Conservation (phyloP, 805 yeast genomes). For the Hanseniaspora guilliermondii region DNA sequence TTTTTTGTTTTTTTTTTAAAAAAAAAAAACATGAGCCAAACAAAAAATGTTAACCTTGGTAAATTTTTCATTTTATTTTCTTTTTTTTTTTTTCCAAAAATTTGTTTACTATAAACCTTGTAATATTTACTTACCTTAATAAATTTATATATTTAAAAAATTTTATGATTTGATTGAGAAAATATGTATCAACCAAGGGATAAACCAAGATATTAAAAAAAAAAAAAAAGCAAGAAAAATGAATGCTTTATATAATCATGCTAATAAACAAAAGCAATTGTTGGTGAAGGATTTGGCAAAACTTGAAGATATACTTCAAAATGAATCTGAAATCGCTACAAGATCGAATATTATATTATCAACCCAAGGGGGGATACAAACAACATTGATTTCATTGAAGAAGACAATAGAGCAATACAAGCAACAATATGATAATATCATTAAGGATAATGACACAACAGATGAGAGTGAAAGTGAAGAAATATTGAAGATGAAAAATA, state of each 20-base stretch:
- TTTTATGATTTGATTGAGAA: neutral
- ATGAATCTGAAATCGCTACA: slow-evolving; percentile 33
- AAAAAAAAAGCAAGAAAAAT: slow-evolving; percentile 15
- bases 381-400: slow-evolving; percentile 60
- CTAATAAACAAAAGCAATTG: slow-evolving; percentile 68
- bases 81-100: no score
- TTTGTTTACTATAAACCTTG: no score
- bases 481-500: slow-evolving; percentile 41
- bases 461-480: slow-evolving; percentile 17
- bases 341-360: slow-evolving; percentile 32
- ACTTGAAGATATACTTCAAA: slow-evolving; percentile 36
- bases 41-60: no score
- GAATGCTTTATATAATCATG: slow-evolving; percentile 87
- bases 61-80: no score
- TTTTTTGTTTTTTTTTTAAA: neutral
- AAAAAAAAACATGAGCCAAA: neutral
- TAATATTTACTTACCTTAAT: no score
- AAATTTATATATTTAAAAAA: no score
- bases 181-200: no score
- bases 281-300: slow-evolving; percentile 54
- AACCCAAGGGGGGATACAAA: slow-evolving; percentile 50
- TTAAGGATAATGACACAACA: slow-evolving; percentile 34
- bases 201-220: no score
- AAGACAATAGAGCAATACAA: slow-evolving; percentile 65
- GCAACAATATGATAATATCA: slow-evolving; percentile 43